phyloP scores from a whole-genome alignment of 1,284 basidiomycete genomes.

The Kwoniella shivajii region DNA sequence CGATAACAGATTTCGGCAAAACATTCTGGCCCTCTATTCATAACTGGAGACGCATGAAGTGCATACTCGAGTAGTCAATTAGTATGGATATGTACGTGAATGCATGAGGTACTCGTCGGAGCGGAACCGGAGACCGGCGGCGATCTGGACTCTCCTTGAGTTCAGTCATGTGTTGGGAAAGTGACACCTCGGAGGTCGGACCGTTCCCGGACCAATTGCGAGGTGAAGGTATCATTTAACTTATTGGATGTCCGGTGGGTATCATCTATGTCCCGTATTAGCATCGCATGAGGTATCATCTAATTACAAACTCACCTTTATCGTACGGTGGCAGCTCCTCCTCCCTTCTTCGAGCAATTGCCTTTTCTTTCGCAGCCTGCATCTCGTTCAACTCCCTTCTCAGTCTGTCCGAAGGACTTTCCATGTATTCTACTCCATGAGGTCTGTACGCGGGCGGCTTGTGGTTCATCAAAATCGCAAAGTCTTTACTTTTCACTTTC shows the following conservation, averaged over 20 bases:
- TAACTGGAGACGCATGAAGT: background rate
- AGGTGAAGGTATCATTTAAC: background rate
- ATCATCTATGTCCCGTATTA: background rate
- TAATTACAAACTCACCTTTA: background rate
- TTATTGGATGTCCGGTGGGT: background rate
- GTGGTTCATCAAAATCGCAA: background rate
- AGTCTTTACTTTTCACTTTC: slow-evolving; percentile 5
- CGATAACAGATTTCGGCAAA: background rate
- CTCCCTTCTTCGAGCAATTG: background rate
- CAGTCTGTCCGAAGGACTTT: slow-evolving; percentile 4
- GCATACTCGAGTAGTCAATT: no score
- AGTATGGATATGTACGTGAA: no score
- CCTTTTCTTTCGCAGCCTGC: background rate
- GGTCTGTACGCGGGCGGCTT: background rate
- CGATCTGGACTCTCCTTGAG: no score
- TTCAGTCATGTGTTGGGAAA: background rate
- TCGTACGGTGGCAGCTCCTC: slow-evolving; percentile 5
- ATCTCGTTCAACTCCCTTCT: slow-evolving; percentile 9
- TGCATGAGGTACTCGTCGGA: no score
- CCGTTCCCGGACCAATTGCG: background rate
- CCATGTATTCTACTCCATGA: background rate
- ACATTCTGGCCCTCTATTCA: background rate
- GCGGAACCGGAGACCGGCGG: no score
- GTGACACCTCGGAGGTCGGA: background rate
- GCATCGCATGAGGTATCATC: background rate